Conservation (phyloP, 2,329 filamentous ascomycete species). For the Calonectria hawksworthii region DNA sequence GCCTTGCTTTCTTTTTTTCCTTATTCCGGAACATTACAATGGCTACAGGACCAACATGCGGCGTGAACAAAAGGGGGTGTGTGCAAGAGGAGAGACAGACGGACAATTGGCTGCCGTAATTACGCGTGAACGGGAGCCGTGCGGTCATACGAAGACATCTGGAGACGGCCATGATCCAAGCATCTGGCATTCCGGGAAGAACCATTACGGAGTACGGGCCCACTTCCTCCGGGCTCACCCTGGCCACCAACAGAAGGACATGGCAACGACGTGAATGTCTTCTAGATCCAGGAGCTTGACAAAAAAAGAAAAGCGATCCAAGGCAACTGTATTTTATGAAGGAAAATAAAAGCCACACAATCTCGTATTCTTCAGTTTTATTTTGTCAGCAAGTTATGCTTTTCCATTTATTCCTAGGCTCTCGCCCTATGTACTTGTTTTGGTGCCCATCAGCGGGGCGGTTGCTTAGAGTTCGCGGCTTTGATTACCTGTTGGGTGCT, state of each 20-base stretch:
- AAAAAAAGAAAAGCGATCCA: background rate
- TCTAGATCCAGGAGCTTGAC: background rate
- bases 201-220: conserved; percentile 14
- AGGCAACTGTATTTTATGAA: background rate
- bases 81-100: conserved; percentile 3
- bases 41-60: background rate
- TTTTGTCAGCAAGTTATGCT: background rate
- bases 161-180: background rate
- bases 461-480: background rate
- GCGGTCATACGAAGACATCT: conserved; percentile 6
- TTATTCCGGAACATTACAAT: background rate
- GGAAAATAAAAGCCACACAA: background rate
- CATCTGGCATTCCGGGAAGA: conserved; percentile 5
- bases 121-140: background rate
- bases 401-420: background rate
- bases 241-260: background rate
- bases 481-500: conserved; percentile 5
- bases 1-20: background rate
- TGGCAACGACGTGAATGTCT: background rate
- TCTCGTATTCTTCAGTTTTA: background rate
- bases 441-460: background rate
- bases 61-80: background rate
- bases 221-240: conserved; percentile 7
- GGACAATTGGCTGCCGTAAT: conserved; percentile 11
- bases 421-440: background rate